Evolutionary conservation across 352 stramenopile species (phyloP).

Genomic region (Pythium insidiosum): DNA sequence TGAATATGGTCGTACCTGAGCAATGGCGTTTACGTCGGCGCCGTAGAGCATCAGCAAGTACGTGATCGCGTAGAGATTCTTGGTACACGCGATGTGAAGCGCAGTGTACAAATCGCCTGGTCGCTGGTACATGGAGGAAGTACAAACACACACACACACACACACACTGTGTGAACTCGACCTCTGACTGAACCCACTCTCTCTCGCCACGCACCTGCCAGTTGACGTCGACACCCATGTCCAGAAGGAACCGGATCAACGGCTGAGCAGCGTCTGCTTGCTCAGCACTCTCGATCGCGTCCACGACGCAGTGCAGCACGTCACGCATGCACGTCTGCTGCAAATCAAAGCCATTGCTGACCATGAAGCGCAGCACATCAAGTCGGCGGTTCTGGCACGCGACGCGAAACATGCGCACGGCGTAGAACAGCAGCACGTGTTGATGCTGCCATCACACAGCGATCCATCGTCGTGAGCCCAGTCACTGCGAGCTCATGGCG

Average conservation of each 20-base stretch:
- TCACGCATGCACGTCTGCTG: constrained; percentile 45
- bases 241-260: constrained; percentile 48
- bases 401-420: constrained; percentile 57
- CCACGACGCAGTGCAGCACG: constrained; percentile 42
- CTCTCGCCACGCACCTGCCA: constrained; percentile 47
- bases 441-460: constrained; percentile 19
- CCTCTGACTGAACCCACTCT: not conserved
- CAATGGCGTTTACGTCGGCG: constrained; percentile 68
- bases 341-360: constrained; percentile 57
- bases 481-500: constrained; percentile 18
- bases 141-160: too few species aligned
- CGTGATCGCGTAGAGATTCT: constrained; percentile 48
- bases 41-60: constrained; percentile 64
- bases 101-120: constrained; percentile 50
- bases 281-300: constrained; percentile 16
- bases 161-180: not conserved
- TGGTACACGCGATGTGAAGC: constrained; percentile 54
- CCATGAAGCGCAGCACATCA: constrained; percentile 57
- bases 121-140: constrained; percentile 13
- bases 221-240: constrained; percentile 61
- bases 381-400: constrained; percentile 32
- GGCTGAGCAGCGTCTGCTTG: constrained; percentile 35
- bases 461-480: not conserved
- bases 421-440: constrained; percentile 53
- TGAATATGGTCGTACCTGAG: constrained; percentile 20